Evolutionary conservation across 2,329 filamentous ascomycete genomes (phyloP).

Genomic region (Sclerotinia subarctica): DNA sequence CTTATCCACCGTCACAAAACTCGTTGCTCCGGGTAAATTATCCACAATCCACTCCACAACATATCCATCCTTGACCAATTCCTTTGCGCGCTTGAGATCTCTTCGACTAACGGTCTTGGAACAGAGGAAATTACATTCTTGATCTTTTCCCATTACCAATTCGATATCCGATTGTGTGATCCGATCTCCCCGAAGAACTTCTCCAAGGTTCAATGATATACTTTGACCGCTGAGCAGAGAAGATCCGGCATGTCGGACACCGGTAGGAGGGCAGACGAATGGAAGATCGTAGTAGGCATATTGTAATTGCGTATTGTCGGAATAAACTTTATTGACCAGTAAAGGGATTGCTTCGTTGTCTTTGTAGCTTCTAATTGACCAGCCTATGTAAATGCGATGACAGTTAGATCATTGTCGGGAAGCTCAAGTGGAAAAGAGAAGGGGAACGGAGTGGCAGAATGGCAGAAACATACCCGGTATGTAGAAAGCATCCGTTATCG

Average conservation of each 20-base stretch:
- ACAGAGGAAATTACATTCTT: slow-evolving; percentile 70
- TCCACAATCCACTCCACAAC: slow-evolving; percentile 94
- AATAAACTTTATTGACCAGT: slow-evolving; percentile 91
- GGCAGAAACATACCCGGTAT: slow-evolving; percentile 64
- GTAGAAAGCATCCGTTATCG: slow-evolving; percentile 68
- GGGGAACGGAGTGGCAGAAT: neutral
- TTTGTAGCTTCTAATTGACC: slow-evolving; percentile 77
- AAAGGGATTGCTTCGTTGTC: slow-evolving; percentile 75
- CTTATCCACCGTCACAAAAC: slow-evolving; percentile 83
- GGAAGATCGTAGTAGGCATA: slow-evolving; percentile 88
- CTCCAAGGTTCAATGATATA: slow-evolving; percentile 78
- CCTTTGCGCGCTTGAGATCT: slow-evolving; percentile 63
- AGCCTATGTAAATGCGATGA: slow-evolving; percentile 51
- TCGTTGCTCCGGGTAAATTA: slow-evolving; percentile 84
- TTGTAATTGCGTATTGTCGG: slow-evolving; percentile 83
- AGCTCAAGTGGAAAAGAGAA: neutral
- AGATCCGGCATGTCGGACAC: slow-evolving; percentile 60
- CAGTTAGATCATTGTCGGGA: neutral
- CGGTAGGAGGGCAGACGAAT: slow-evolving; percentile 79
- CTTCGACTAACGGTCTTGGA: slow-evolving; percentile 61
- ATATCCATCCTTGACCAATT: slow-evolving; percentile 75
- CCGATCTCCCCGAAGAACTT: slow-evolving; percentile 81
- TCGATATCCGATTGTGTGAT: slow-evolving; percentile 84
- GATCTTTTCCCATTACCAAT: slow-evolving; percentile 71
- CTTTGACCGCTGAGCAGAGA: slow-evolving; percentile 72